phyloP scores from a whole-genome alignment of 1,284 basidiomycete species.

The Tausonia pullulans region DNA sequence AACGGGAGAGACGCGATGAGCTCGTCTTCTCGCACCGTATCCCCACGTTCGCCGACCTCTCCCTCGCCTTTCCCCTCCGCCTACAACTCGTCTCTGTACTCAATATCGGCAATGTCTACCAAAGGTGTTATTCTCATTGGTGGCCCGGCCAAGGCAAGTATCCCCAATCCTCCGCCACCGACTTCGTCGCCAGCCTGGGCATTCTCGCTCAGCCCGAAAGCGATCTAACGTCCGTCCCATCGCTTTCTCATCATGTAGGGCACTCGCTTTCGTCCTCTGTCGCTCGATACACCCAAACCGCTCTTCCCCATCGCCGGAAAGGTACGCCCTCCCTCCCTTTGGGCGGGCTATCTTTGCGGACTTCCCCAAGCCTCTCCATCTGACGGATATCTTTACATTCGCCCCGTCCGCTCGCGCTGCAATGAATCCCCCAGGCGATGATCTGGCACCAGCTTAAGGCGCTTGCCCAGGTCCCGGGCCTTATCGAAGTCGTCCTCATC shows the following conservation, averaged over 20 bases:
- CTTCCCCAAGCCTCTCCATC: neutral
- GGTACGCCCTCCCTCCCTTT: slow-evolving; percentile 22
- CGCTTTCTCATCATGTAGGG: slow-evolving; percentile 6
- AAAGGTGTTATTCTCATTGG: slow-evolving; percentile 32
- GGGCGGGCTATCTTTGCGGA: neutral
- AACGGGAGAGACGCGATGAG: too few species aligned
- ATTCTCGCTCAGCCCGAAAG: neutral
- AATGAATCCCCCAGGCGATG: slow-evolving; percentile 29
- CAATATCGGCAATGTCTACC: slow-evolving; percentile 1
- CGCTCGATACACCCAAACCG: slow-evolving; percentile 34
- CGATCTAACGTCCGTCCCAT: neutral
- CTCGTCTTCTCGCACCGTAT: too few species aligned
- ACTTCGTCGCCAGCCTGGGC: neutral
- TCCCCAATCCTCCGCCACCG: neutral
- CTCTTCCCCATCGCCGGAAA: slow-evolving; percentile 40
- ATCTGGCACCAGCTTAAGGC: slow-evolving; percentile 42
- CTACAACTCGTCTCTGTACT: too few species aligned
- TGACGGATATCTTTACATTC: too few species aligned
- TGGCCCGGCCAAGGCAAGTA: slow-evolving; percentile 30
- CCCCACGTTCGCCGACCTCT: too few species aligned
- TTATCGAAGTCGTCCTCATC: slow-evolving; percentile 40
- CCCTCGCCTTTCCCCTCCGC: too few species aligned
- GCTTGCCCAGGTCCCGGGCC: slow-evolving; percentile 36
- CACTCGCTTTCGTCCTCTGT: slow-evolving; percentile 16
- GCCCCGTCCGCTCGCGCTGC: too few species aligned